These are phyloP conservation scores for Hypoxylon sp. DNA, from an alignment of 2,329 filamentous ascomycete genomes.

Conservation along the genomic window DNA sequence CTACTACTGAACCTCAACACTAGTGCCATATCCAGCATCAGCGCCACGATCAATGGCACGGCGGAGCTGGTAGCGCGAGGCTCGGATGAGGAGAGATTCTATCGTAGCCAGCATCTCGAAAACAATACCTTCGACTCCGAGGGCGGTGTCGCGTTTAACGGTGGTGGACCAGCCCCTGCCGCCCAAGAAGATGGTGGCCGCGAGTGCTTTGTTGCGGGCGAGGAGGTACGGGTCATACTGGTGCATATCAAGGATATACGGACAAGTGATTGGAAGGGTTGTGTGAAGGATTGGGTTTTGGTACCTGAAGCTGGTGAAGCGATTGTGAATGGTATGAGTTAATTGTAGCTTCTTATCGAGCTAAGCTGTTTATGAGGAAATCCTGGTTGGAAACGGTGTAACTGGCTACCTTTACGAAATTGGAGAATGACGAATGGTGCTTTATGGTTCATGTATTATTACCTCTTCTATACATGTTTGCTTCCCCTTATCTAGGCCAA, in stretches of 20 bases:
- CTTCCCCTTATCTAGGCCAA: neutral
- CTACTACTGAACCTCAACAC: conserved; percentile 93
- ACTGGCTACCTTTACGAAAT: neutral
- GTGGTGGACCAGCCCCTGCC: conserved; percentile 48
- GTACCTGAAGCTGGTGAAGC: conserved; percentile 51
- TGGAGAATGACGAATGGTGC: neutral
- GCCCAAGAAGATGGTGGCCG: conserved; percentile 65
- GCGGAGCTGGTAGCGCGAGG: conserved; percentile 81
- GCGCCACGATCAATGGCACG: conserved; percentile 91
- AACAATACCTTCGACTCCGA: conserved; percentile 89
- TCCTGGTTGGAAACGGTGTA: neutral
- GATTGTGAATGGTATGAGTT: conserved; percentile 60
- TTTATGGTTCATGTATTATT: neutral
- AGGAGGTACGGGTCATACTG: conserved; percentile 88
- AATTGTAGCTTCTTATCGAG: conserved; percentile 12
- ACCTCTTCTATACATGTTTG: neutral
- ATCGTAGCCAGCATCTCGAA: conserved; percentile 84
- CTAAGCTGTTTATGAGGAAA: neutral
- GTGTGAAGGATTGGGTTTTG: conserved; percentile 82
- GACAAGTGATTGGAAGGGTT: conserved; percentile 96
- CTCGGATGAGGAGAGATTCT: conserved; percentile 87
- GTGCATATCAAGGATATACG: conserved; percentile 88
- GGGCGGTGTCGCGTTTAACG: conserved; percentile 62
- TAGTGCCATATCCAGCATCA: conserved; percentile 88
- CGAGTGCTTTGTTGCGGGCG: conserved; percentile 81